Conservation (phyloP, 345 rosid species). For the Physaria fendleri region DNA sequence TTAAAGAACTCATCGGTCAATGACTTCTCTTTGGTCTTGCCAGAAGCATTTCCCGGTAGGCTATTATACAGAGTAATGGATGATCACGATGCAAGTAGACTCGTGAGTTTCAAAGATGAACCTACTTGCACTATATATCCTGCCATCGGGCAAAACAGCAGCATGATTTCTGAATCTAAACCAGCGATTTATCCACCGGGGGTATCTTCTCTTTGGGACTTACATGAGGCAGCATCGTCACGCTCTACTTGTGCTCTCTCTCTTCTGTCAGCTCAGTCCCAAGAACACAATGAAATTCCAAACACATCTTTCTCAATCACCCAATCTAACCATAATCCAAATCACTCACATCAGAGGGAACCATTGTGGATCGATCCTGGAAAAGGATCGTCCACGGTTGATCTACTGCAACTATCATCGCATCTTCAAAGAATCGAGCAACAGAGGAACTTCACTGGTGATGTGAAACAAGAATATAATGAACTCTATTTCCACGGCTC, state of each 20-base stretch:
- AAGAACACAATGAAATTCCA: conserved; percentile 35
- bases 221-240: conserved; percentile 21
- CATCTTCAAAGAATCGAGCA: conserved; percentile 70
- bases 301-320: conserved; percentile 30
- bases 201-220: conserved; percentile 28
- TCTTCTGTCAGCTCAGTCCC: conserved; percentile 91
- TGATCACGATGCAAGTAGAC: conserved; percentile 37
- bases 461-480: conserved; percentile 46
- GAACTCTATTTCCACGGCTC: conserved; percentile 36
- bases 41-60: conserved; percentile 40
- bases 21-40: conserved; percentile 49
- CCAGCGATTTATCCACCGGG: conserved; percentile 21
- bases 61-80: conserved; percentile 35
- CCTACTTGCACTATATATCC: conserved; percentile 31
- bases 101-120: conserved; percentile 45
- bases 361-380: neutral
- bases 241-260: conserved; percentile 75
- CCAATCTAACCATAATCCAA: conserved; percentile 20
- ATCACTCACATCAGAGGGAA: conserved; percentile 14
- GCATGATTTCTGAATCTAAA: neutral
- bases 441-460: conserved; percentile 51
- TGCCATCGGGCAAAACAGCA: conserved; percentile 32
- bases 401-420: conserved; percentile 64
- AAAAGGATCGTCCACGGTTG: conserved; percentile 43
- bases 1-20: conserved; percentile 25